Evolutionary conservation across 352 stramenopile genomes (phyloP).

Genomic region (Globisporangium orthogonon): DNA sequence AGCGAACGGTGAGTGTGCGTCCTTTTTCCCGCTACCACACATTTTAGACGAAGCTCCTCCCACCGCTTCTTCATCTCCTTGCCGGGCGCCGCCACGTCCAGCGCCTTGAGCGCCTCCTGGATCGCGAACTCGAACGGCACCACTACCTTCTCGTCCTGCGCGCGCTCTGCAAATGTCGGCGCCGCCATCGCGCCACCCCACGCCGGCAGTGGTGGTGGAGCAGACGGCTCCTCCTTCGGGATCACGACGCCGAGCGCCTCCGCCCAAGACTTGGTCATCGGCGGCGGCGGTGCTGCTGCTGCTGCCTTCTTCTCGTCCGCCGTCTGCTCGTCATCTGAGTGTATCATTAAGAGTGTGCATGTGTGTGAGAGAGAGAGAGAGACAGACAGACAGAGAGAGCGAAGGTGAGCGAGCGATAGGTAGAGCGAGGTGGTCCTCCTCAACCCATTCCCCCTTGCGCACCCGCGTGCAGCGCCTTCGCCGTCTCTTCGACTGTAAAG

Average conservation of each 20-base stretch:
- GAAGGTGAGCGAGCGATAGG: too few species aligned
- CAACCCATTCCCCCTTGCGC: slow-evolving; percentile 9
- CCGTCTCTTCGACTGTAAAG: slow-evolving; percentile 67
- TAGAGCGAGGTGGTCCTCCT: slow-evolving; percentile 1
- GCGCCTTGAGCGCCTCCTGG: slow-evolving; percentile 40
- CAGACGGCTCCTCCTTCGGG: slow-evolving; percentile 8
- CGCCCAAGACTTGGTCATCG: slow-evolving; percentile 53
- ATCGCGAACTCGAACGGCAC: slow-evolving; percentile 62
- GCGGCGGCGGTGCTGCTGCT: not conserved
- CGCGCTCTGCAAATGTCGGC: slow-evolving; percentile 2
- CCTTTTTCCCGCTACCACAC: too few species aligned
- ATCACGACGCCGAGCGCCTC: slow-evolving; percentile 37
- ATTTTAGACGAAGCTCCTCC: too few species aligned
- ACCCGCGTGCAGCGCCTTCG: slow-evolving; percentile 41
- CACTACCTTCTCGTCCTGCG: slow-evolving; percentile 6
- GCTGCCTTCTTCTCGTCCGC: slow-evolving; percentile 1
- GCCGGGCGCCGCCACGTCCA: slow-evolving; percentile 53
- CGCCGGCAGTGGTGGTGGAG: slow-evolving; percentile 14
- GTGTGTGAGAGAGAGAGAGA: too few species aligned
- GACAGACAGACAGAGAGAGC: too few species aligned
- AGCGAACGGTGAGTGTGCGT: not conserved
- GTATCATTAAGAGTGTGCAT: not conserved
- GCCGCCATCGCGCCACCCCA: slow-evolving; percentile 20
- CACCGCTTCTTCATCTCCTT: slow-evolving; percentile 84
- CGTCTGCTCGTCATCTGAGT: not conserved